These are phyloP conservation scores for Furcasterigmium sp. DNA, from an alignment of 2,329 filamentous ascomycete genomes.

Conservation along the genomic window DNA sequence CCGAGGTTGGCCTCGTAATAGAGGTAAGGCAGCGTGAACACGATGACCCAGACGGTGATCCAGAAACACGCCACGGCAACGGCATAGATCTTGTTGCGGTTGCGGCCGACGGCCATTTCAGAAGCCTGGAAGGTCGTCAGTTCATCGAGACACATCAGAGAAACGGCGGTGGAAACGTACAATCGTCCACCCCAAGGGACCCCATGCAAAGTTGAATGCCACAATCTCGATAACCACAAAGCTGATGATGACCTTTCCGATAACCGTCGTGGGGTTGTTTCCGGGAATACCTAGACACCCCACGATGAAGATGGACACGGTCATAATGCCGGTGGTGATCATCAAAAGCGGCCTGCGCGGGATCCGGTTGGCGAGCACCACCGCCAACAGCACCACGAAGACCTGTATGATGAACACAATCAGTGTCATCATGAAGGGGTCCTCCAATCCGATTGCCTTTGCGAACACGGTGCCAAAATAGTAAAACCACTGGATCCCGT, in stretches of 20 bases:
- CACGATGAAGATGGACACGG: slow-evolving; percentile 32
- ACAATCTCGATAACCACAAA: slow-evolving; percentile 36
- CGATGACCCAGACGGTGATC: slow-evolving; percentile 33
- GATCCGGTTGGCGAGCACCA: slow-evolving; percentile 33
- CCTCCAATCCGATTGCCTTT: slow-evolving; percentile 27
- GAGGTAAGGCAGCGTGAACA: slow-evolving; percentile 33
- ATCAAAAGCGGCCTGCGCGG: slow-evolving; percentile 22
- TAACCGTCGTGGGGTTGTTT: slow-evolving; percentile 13
- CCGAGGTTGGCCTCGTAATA: slow-evolving; percentile 36
- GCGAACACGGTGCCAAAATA: slow-evolving; percentile 36
- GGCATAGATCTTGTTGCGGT: slow-evolving; percentile 36
- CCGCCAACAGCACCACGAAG: slow-evolving; percentile 29
- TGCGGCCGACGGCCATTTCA: slow-evolving; percentile 42
- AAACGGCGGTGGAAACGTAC: slow-evolving; percentile 7
- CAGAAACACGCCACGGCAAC: slow-evolving; percentile 37
- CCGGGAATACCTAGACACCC: slow-evolving; percentile 32
- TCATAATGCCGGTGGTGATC: slow-evolving; percentile 30
- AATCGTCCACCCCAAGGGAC: slow-evolving; percentile 34
- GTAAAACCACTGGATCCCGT: slow-evolving; percentile 42
- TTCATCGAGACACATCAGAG: not conserved
- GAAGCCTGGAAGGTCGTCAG: slow-evolving; percentile 25
- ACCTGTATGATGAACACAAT: slow-evolving; percentile 38
- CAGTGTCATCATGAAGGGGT: slow-evolving; percentile 35
- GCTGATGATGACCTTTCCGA: slow-evolving; percentile 32
- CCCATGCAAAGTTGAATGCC: slow-evolving; percentile 39